These are phyloP conservation scores for Omphalotus guepiniiformis DNA, from an alignment of 768 basidiomycete genomes.

Conservation along the genomic window DNA sequence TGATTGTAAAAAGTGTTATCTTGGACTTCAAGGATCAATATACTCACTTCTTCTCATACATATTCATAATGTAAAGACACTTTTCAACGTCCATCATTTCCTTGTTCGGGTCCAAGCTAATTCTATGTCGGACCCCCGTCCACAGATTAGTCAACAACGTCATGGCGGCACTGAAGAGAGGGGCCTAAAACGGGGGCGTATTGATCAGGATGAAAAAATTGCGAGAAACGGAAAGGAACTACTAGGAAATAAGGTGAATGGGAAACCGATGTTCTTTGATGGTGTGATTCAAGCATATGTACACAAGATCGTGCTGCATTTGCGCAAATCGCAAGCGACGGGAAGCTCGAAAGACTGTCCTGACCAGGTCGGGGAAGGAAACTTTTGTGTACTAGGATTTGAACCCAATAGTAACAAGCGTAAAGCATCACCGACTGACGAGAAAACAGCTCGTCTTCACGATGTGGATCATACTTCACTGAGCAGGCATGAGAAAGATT, in stretches of 20 bases:
- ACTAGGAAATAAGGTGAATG: background rate
- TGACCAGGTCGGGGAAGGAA: constrained; percentile 37
- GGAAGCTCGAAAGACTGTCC: constrained; percentile 22
- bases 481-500: constrained; percentile 2
- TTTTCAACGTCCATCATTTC: constrained; percentile 35
- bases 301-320: constrained; percentile 57
- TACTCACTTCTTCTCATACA: constrained; percentile 7
- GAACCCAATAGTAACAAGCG: background rate
- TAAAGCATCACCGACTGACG: constrained; percentile 30
- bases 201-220: background rate
- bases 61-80: constrained; percentile 24
- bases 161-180: constrained; percentile 14
- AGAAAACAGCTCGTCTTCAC: constrained; percentile 20
- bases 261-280: background rate
- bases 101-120: constrained; percentile 21
- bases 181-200: constrained; percentile 11
- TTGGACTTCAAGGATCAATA: background rate
- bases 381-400: constrained; percentile 55
- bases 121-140: constrained; percentile 28
- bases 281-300: constrained; percentile 44
- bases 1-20: background rate
- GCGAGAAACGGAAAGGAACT: background rate
- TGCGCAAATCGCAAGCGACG: constrained; percentile 60
- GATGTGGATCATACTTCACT: constrained; percentile 13
- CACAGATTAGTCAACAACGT: constrained; percentile 41